These are phyloP conservation scores for Pseudozyma sp. DNA, from an alignment of 1,284 basidiomycete genomes.

Conservation along the genomic window DNA sequence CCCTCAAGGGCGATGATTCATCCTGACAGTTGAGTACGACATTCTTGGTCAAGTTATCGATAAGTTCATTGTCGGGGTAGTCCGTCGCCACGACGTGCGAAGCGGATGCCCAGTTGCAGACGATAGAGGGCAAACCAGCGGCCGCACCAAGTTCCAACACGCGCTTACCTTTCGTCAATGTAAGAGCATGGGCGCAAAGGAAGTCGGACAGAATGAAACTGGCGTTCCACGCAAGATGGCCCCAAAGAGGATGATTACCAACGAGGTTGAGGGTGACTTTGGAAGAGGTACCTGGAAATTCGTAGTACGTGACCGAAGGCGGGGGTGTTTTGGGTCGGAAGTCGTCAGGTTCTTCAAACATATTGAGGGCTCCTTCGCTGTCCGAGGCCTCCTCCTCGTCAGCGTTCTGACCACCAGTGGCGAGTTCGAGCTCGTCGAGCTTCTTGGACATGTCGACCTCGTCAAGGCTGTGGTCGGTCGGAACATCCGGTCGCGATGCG, in stretches of 20 bases:
- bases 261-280: conserved; percentile 77
- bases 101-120: conserved; percentile 53
- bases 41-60: conserved; percentile 83
- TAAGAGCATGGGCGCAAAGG: conserved; percentile 70
- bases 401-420: conserved; percentile 5
- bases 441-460: conserved; percentile 24
- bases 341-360: conserved; percentile 65
- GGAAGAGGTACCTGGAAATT: conserved; percentile 36
- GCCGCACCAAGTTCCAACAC: conserved; percentile 94
- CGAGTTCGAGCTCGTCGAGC: conserved; percentile 32
- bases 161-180: conserved; percentile 70
- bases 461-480: conserved; percentile 19
- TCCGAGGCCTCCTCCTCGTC: conserved; percentile 18
- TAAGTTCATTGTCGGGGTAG: conserved; percentile 84
- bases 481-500: conserved; percentile 20
- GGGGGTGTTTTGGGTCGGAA: conserved; percentile 66
- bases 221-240: conserved; percentile 81
- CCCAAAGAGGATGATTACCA: conserved; percentile 90
- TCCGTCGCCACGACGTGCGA: conserved; percentile 84
- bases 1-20: conserved; percentile 48
- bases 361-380: conserved; percentile 37
- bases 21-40: conserved; percentile 74
- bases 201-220: conserved; percentile 69
- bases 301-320: conserved; percentile 51
- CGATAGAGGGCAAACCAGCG: conserved; percentile 80